A percentile compares a stretch with the other conserved stretches of the same genome.
These are phyloP conservation scores for Monilinia vaccinii-corymbosi DNA, from an alignment of 2,329 filamentous ascomycete genomes.

Conservation along the genomic window DNA sequence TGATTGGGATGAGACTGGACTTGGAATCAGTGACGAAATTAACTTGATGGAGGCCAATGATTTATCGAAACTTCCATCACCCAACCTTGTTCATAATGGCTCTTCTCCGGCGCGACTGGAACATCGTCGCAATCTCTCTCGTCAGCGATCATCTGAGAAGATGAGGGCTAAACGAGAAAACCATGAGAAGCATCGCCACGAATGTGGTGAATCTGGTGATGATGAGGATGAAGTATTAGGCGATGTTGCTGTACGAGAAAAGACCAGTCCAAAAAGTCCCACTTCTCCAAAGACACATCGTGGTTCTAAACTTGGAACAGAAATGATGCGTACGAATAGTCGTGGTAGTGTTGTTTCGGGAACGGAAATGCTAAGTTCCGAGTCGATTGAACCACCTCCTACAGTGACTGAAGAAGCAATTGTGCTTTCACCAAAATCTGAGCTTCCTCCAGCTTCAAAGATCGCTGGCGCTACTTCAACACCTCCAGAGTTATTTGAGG, in stretches of 20 bases:
- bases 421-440: conserved; percentile 7
- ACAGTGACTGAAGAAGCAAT: conserved; percentile 19
- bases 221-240: conserved; percentile 92
- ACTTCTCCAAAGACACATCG: conserved; percentile 45
- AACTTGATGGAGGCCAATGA: conserved; percentile 28
- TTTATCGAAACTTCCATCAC: conserved; percentile 36
- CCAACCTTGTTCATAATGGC: conserved; percentile 48
- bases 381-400: conserved; percentile 20
- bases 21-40: conserved; percentile 64
- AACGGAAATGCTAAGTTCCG: conserved; percentile 11
- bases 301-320: conserved; percentile 83
- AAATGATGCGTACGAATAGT: conserved; percentile 97
- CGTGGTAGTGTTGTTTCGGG: conserved; percentile 61
- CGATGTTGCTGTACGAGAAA: conserved; percentile 33
- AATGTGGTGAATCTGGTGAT: conserved; percentile 80
- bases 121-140: conserved; percentile 31
- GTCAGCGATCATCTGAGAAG: conserved; percentile 62
- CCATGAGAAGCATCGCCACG: conserved; percentile 61
- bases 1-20: conserved; percentile 70
- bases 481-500: conserved; percentile 22
- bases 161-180: conserved; percentile 66
- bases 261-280: conserved; percentile 40
- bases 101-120: conserved; percentile 58
- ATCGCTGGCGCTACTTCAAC: conserved; percentile 23
- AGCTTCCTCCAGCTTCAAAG: conserved; percentile 20